Evolutionary conservation across 73 alveolate genomes (phyloP).

Genomic region (Urostyla sp.): DNA sequence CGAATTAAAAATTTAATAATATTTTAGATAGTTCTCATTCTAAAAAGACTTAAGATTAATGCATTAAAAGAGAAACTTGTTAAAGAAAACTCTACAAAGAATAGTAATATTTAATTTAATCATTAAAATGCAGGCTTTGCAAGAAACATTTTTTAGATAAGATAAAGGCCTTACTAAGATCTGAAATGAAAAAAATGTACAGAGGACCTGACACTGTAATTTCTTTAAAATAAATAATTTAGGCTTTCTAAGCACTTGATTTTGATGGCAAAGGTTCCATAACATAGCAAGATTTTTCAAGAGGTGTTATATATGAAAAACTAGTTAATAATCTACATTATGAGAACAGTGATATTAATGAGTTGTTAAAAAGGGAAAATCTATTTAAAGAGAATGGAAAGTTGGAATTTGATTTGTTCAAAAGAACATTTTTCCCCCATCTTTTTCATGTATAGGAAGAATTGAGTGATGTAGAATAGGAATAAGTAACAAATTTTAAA

Average conservation of each 20-base stretch:
- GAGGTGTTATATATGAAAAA: not conserved
- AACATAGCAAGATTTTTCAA: conserved; percentile 12
- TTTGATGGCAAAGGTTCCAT: conserved; percentile 27
- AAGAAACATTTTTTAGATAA: conserved; percentile 43
- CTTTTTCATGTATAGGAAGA: conserved; percentile 32
- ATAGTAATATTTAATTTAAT: not conserved
- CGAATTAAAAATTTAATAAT: no score
- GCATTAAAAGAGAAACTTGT: conserved; percentile 34
- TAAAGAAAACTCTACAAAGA: conserved; percentile 16
- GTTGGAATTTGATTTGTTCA: conserved; percentile 38
- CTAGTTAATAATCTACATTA: not conserved
- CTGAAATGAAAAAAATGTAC: conserved; percentile 21
- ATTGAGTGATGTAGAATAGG: conserved; percentile 14
- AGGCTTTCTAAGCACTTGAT: conserved; percentile 41
- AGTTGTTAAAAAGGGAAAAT: conserved; percentile 24
- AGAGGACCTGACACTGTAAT: conserved; percentile 37
- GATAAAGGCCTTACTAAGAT: not conserved
- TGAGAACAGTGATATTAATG: not conserved
- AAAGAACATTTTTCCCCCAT: conserved; percentile 33
- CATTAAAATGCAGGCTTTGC: not conserved
- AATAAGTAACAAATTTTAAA: conserved; percentile 1
- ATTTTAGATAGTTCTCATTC: no score
- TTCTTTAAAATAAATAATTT: not conserved
- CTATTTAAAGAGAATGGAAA: conserved; percentile 17
- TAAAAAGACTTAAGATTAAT: not conserved